phyloP scores from a whole-genome alignment of 192 early-diverging fungal genomes.

The Phycomyces nitens region DNA sequence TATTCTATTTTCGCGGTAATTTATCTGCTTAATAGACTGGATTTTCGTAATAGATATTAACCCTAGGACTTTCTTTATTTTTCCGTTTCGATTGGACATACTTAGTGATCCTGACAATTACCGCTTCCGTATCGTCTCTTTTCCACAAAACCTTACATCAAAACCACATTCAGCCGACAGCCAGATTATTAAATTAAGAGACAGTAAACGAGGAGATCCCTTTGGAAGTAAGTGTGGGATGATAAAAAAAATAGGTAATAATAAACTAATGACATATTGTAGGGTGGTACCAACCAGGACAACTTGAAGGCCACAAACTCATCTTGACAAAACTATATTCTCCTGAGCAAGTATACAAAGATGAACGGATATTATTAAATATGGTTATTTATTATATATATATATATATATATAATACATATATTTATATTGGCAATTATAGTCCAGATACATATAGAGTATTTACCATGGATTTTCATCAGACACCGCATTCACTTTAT shows the following conservation, averaged over 20 bases:
- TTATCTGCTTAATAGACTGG: not conserved
- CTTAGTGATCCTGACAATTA: conserved; percentile 23
- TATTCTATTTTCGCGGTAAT: conserved; percentile 34
- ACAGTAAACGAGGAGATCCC: conserved; percentile 16
- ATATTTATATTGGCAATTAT: not conserved
- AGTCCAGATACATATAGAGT: conserved; percentile 14
- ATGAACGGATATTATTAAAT: not conserved
- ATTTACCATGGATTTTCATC: conserved; percentile 10
- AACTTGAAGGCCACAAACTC: conserved; percentile 6
- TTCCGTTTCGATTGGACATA: not conserved
- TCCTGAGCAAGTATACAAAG: conserved; percentile 7
- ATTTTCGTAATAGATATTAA: not conserved
- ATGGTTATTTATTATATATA: not conserved
- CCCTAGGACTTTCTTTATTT: not conserved
- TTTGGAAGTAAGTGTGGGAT: conserved; percentile 6
- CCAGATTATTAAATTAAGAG: not conserved
- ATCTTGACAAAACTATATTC: conserved; percentile 18
- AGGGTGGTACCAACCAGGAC: conserved; percentile 13
- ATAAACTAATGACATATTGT: not conserved
- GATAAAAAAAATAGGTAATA: not conserved
- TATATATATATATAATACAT: no score
- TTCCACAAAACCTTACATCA: conserved; percentile 10
- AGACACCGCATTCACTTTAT: conserved; percentile 7
- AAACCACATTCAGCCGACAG: conserved; percentile 18
- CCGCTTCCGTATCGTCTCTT: conserved; percentile 10